Evolutionary conservation across 192 early-diverging fungal species (phyloP), one percentile per base, ranked within the genome.

Genomic region (Chytriomyces confervae): DNA sequence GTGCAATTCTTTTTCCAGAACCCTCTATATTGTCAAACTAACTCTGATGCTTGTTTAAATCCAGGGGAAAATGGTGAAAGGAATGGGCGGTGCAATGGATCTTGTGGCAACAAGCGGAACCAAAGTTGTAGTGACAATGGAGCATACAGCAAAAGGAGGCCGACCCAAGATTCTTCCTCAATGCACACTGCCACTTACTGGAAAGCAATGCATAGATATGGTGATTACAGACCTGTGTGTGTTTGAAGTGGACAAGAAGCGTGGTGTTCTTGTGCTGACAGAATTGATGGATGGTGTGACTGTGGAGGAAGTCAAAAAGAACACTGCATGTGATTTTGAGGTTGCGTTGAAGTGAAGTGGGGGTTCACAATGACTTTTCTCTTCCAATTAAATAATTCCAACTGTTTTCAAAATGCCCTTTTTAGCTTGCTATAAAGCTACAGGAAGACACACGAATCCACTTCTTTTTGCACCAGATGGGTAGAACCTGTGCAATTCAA

Each of bases 1-100:
- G 29, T 36, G 2, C 29, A 36, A 36, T 36, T 36, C 29, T 36
- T 36, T 36, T 36, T 36, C 29, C 29, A 36, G 29, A 36, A 36
- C 29, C 29, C 2, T 0, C 29, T 36, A 36, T 36, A 36, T 36
- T 2, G 1, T 36, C 29, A 36, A 36, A 36, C 29, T 36, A 36
- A 36, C 29, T 2, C 1, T 36, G 29, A 36, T 36, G 29, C 29
- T 1, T 36, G 1, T 36, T 2, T 36, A 36, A 36, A 36, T 36
- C 29, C 29, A 36, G 29, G 88, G 91, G 49, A 94, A 94, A 84
- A 92, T 94, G 86, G 91, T 94, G 77, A 94, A 94, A 87, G 93
- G 93, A 73, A 92, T 90, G 89, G 93, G 93, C 53, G 92, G 93
- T 10, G 92, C 93, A 11, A 93, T 93, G 92, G 93, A 94, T 68